Conservation (phyloP, 768 basidiomycete genomes). For the Boletus fagicola region DNA sequence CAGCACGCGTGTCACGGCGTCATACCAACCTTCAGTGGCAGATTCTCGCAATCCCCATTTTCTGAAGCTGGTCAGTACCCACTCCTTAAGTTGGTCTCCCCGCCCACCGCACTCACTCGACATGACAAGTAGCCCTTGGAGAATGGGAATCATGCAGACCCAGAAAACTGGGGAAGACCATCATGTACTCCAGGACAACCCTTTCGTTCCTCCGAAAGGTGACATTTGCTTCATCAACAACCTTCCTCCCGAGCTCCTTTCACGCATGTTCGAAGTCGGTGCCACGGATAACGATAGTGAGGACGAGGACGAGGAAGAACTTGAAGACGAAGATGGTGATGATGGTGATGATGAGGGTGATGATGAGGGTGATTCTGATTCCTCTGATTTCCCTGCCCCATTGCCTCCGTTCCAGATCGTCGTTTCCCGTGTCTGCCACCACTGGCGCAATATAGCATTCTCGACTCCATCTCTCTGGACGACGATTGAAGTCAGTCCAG, state of each 20-base stretch:
- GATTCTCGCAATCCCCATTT: background rate
- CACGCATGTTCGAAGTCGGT: constrained; percentile 53
- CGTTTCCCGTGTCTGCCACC: constrained; percentile 60
- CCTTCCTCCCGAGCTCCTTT: constrained; percentile 57
- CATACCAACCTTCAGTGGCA: background rate
- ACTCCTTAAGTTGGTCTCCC: background rate
- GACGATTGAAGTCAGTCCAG: constrained; percentile 27
- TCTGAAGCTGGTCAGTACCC: background rate
- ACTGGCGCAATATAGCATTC: constrained; percentile 55
- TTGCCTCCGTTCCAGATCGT: constrained; percentile 46
- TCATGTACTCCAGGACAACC: constrained; percentile 40
- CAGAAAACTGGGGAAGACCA: background rate
- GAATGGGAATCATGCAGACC: constrained; percentile 5
- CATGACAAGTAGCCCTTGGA: background rate
- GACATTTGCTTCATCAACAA: constrained; percentile 46
- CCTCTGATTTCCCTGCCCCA: background rate
- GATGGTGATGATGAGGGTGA: background rate
- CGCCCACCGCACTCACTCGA: background rate
- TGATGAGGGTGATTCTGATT: constrained; percentile 7
- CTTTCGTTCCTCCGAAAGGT: constrained; percentile 44
- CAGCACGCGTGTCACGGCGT: background rate
- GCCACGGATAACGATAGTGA: constrained; percentile 35
- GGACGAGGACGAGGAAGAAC: constrained; percentile 34
- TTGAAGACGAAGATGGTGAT: background rate
- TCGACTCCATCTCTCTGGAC: constrained; percentile 60